Conservation (phyloP, 1,284 basidiomycete species). For the Thecaphora thlaspeos region DNA sequence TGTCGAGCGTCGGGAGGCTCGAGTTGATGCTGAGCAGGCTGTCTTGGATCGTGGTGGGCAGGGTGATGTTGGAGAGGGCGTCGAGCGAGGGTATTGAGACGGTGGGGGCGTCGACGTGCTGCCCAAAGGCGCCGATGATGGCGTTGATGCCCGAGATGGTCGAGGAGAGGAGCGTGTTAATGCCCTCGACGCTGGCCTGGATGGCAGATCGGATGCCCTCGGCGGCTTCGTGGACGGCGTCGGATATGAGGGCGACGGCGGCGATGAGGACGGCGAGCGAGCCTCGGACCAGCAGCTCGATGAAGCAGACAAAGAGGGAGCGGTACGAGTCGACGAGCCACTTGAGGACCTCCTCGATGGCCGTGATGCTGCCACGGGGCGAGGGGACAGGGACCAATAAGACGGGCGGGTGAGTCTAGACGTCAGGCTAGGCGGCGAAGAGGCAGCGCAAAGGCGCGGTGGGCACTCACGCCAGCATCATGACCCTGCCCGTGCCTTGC, state of each 20-base stretch:
- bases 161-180: slow-evolving; percentile 33
- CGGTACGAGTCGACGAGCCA: slow-evolving; percentile 90
- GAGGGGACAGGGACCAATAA: slow-evolving; percentile 61
- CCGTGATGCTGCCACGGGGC: slow-evolving; percentile 6
- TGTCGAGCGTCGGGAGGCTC: slow-evolving; percentile 75
- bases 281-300: slow-evolving; percentile 83
- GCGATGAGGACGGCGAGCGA: slow-evolving; percentile 75
- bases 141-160: slow-evolving; percentile 35
- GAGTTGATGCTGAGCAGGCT: slow-evolving; percentile 73
- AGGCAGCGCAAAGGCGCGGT: background rate
- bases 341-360: slow-evolving; percentile 35
- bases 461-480: slow-evolving; percentile 25
- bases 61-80: slow-evolving; percentile 72
- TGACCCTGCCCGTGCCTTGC: slow-evolving; percentile 65
- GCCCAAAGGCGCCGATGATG: slow-evolving; percentile 28
- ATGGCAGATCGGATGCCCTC: slow-evolving; percentile 70
- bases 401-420: background rate
- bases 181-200: slow-evolving; percentile 53
- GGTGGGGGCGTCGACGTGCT: slow-evolving; percentile 24
- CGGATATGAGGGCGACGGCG: slow-evolving; percentile 69
- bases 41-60: slow-evolving; percentile 77
- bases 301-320: slow-evolving; percentile 84
- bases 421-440: background rate
- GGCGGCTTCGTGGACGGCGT: slow-evolving; percentile 72
- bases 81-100: slow-evolving; percentile 59